Evolutionary conservation across 2,329 filamentous ascomycete species (phyloP).

Genomic region (Fusarium albidum): DNA sequence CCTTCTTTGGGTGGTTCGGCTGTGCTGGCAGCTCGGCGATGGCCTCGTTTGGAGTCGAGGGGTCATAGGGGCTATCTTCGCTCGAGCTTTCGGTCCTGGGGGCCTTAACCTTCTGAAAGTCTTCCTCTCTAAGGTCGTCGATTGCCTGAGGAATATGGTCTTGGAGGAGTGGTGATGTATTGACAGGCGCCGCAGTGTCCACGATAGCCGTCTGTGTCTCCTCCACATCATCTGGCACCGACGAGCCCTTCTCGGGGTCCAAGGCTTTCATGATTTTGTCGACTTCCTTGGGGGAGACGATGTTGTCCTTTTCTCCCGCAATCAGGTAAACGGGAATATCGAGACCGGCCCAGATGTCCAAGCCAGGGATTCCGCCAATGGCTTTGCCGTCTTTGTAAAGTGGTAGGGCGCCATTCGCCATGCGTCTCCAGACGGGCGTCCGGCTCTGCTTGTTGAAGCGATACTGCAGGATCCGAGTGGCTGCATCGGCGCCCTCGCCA

Average conservation of each 20-base stretch:
- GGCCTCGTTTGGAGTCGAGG: slow-evolving; percentile 56
- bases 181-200: slow-evolving; percentile 60
- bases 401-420: slow-evolving; percentile 77
- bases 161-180: slow-evolving; percentile 43
- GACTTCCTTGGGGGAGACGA: slow-evolving; percentile 78
- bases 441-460: slow-evolving; percentile 84
- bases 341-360: slow-evolving; percentile 76
- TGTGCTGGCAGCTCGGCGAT: slow-evolving; percentile 55
- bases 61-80: slow-evolving; percentile 53
- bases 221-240: slow-evolving; percentile 30
- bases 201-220: slow-evolving; percentile 44
- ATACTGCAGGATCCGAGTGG: slow-evolving; percentile 73
- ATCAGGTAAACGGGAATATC: slow-evolving; percentile 80
- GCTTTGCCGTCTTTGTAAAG: slow-evolving; percentile 61
- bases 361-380: slow-evolving; percentile 72
- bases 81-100: slow-evolving; percentile 34
- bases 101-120: slow-evolving; percentile 35
- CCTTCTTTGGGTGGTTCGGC: slow-evolving; percentile 56
- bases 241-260: slow-evolving; percentile 12
- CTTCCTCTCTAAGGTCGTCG: slow-evolving; percentile 41
- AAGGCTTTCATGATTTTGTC: slow-evolving; percentile 67
- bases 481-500: slow-evolving; percentile 69
- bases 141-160: slow-evolving; percentile 48
- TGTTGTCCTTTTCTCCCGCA: slow-evolving; percentile 76
- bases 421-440: slow-evolving; percentile 83